Conservation (phyloP, 2,329 filamentous ascomycete genomes). For the Cyanodermella asteris region DNA sequence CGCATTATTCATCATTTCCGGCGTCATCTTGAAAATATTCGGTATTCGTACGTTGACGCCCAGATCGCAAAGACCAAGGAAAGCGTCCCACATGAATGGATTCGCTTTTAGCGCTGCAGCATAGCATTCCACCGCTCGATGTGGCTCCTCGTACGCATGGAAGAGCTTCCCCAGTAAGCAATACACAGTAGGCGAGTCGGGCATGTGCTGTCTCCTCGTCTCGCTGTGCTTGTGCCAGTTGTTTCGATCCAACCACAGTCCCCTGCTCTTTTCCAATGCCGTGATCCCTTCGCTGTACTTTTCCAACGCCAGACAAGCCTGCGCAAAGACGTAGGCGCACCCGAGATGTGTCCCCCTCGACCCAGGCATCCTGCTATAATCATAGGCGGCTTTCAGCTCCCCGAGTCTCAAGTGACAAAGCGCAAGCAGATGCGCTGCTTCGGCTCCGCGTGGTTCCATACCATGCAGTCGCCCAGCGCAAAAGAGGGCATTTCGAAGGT, state of each 20-base stretch:
- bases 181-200: slow-evolving; percentile 65
- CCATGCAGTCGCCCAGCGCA: slow-evolving; percentile 71
- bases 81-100: slow-evolving; percentile 97
- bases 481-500: slow-evolving; percentile 78
- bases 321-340: slow-evolving; percentile 79
- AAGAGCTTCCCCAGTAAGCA: slow-evolving; percentile 77
- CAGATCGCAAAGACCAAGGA: slow-evolving; percentile 66
- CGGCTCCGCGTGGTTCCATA: slow-evolving; percentile 59
- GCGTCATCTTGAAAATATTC: slow-evolving; percentile 65
- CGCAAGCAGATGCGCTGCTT: slow-evolving; percentile 63
- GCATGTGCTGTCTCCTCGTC: slow-evolving; percentile 47
- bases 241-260: slow-evolving; percentile 53
- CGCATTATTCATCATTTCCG: slow-evolving; percentile 33
- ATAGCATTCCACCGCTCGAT: slow-evolving; percentile 67
- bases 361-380: slow-evolving; percentile 51
- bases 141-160: slow-evolving; percentile 55
- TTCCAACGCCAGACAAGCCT: slow-evolving; percentile 62
- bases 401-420: slow-evolving; percentile 68
- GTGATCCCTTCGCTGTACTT: slow-evolving; percentile 60
- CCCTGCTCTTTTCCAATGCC: slow-evolving; percentile 61
- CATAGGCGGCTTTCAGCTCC: slow-evolving; percentile 67
- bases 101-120: slow-evolving; percentile 76
- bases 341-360: slow-evolving; percentile 56
- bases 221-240: slow-evolving; percentile 62
- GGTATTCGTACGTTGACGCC: slow-evolving; percentile 57